Percentiles rank a stretch among this genome's conserved stretches.
phyloP scores from a whole-genome alignment of 2,329 filamentous ascomycete genomes.

The Neopestalotiopsis sp. region DNA sequence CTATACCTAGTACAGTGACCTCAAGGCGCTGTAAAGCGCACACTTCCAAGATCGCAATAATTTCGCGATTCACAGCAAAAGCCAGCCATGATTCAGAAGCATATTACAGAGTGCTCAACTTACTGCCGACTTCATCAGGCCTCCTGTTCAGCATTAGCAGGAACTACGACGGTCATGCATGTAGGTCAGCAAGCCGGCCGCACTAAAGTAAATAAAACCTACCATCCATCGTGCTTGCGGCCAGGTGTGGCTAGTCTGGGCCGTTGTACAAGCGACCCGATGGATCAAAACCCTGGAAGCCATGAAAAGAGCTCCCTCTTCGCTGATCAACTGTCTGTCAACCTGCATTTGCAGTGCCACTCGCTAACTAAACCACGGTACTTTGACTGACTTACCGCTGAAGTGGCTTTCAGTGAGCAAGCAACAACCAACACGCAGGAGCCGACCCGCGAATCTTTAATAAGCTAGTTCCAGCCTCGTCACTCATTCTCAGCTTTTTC shows the following conservation, averaged over 20 bases:
- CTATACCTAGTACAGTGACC: too few relatives aligned
- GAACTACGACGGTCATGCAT: too few relatives aligned
- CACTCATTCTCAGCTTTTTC: background rate
- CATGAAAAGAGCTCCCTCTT: background rate
- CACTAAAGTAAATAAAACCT: background rate
- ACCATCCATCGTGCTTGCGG: background rate
- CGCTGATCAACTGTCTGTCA: background rate
- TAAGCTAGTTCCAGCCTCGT: background rate
- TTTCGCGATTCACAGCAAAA: too few relatives aligned
- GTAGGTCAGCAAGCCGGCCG: background rate
- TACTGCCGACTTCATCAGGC: background rate
- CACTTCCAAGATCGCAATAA: too few relatives aligned
- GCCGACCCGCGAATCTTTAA: background rate
- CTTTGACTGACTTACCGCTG: background rate
- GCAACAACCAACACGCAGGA: background rate
- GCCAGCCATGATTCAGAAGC: too few relatives aligned
- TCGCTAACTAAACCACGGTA: background rate
- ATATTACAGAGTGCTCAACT: background rate
- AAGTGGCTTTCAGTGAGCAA: background rate
- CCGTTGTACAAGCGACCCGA: background rate
- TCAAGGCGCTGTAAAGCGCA: too few relatives aligned
- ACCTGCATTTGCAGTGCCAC: slow-evolving; percentile 1
- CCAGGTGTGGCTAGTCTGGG: background rate
- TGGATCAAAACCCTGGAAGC: background rate
- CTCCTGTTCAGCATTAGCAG: background rate